Conservation (phyloP, 1,284 basidiomycete species). For the Meira miltonrushii region DNA sequence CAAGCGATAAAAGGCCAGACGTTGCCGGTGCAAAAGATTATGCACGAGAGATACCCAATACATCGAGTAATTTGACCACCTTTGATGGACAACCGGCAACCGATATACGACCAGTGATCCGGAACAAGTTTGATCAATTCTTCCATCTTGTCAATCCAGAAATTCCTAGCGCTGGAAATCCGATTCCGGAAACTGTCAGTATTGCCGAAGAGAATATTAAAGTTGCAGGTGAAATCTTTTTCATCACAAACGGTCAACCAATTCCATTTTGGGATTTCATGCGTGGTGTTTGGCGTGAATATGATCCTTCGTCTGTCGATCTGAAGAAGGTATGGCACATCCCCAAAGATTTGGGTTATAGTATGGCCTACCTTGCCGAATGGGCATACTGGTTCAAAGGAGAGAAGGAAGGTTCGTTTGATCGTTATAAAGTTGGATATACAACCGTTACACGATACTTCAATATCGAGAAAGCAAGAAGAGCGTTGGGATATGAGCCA, state of each 20-base stretch:
- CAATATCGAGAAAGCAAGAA: conserved; percentile 89
- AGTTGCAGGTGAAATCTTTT: conserved; percentile 90
- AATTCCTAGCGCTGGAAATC: conserved; percentile 31
- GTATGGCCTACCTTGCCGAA: conserved; percentile 59
- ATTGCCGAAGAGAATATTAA: conserved; percentile 59
- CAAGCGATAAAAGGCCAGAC: conserved; percentile 32
- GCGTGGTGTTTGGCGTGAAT: conserved; percentile 70
- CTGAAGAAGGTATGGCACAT: conserved; percentile 33
- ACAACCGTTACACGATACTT: conserved; percentile 67
- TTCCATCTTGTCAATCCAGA: conserved; percentile 48
- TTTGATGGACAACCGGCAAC: conserved; percentile 56
- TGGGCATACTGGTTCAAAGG: conserved; percentile 70
- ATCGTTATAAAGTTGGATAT: conserved; percentile 76
- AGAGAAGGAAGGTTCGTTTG: conserved; percentile 74
- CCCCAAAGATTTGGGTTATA: conserved; percentile 30
- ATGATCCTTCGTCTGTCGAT: background rate
- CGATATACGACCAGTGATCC: conserved; percentile 61
- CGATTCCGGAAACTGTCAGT: conserved; percentile 37
- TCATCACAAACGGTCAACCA: conserved; percentile 96
- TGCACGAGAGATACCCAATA: conserved; percentile 28
- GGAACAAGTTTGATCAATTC: conserved; percentile 64
- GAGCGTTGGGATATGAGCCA: conserved; percentile 88
- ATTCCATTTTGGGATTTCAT: conserved; percentile 94
- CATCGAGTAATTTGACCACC: conserved; percentile 9
- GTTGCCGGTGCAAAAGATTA: conserved; percentile 45